Evolutionary conservation across 2,329 filamentous ascomycete genomes (phyloP), one percentile per base, ranked within the genome.

Genomic region (Cercospora sp.): DNA sequence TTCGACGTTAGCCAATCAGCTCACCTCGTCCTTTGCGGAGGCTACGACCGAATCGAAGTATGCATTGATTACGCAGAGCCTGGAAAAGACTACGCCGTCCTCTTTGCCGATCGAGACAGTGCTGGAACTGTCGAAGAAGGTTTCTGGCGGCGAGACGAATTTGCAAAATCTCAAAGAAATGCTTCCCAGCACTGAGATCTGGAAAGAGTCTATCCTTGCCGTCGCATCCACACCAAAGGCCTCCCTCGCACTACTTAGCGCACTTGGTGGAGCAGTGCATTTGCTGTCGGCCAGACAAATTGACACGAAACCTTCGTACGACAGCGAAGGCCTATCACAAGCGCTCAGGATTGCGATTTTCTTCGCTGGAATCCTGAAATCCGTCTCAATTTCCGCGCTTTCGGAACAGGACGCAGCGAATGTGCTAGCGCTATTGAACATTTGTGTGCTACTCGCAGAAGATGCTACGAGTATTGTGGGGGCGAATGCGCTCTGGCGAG

Each of bases 261-360:
- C 85, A 26, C 82, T 97, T 6, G 88, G 87, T 0, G 92, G 92
- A 3, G 87, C 87, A 0, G 86, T 91, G 5, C 89, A 90, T 71
- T 80, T 97, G 3, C 83, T 90, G 72, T 48, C 79, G 71, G 67
- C 75, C 63, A 66, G 76, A 20, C 60, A 69, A 13, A 30, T 48
- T 66, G 42, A 55, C 6, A 64, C 72, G 67, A 57, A 69, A 55
- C 79, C 26, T n/a, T 45, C 67, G 3, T 73, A 68, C 61, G 93
- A 97, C 76, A 82, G 85, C 3, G 86, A 87, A 70, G 91, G 91
- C 0, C 87, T 89, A 33, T 92, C 92, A 1, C 83, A 91, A 64
- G 88, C 92, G 0, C 87, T 92, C 13, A 86, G 94, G 65, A 91
- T 96, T 81, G 88, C 90, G 0, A 83, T 90, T 60, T 97, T 93